phyloP scores from a whole-genome alignment of 169 alveolate species.

The Plasmodium sp. region DNA sequence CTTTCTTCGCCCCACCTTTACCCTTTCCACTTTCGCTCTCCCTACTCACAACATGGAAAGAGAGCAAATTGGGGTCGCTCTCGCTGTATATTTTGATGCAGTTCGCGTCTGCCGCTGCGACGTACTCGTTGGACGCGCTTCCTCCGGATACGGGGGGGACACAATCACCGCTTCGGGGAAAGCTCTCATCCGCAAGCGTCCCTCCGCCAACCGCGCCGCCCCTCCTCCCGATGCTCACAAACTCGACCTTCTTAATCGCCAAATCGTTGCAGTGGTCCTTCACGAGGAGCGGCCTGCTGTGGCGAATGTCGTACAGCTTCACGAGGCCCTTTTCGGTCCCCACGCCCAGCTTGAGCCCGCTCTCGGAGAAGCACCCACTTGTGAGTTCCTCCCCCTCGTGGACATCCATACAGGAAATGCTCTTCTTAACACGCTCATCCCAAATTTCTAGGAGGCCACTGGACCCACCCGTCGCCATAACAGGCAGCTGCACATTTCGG shows the following conservation, averaged over 20 bases:
- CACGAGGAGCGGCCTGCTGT: constrained; percentile 80
- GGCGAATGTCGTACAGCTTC: constrained; percentile 79
- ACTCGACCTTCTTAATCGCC: constrained; percentile 78
- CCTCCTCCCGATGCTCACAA: constrained; percentile 75
- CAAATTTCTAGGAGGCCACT: constrained; percentile 46
- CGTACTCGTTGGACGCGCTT: constrained; percentile 65
- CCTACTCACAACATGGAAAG: constrained; percentile 70
- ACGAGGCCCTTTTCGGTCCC: constrained; percentile 79
- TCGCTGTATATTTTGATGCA: constrained; percentile 77
- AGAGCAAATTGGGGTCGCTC: constrained; percentile 69
- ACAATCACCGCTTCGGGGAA: background rate
- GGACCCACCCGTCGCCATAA: constrained; percentile 57
- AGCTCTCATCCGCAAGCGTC: background rate
- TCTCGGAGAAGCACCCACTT: constrained; percentile 75
- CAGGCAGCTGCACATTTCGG: constrained; percentile 23
- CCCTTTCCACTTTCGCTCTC: constrained; percentile 30
- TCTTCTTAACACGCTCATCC: constrained; percentile 55
- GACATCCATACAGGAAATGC: constrained; percentile 18
- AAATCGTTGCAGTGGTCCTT: constrained; percentile 77
- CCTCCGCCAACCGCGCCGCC: background rate
- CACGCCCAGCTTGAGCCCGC: constrained; percentile 81
- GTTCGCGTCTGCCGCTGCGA: constrained; percentile 81
- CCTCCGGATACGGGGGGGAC: background rate
- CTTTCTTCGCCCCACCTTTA: background rate
- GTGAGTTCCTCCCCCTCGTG: constrained; percentile 29